Base-by-base conservation (phyloP, 371 early-diverging fungal genomes). In the Rhizopus arrhizus region DNA sequence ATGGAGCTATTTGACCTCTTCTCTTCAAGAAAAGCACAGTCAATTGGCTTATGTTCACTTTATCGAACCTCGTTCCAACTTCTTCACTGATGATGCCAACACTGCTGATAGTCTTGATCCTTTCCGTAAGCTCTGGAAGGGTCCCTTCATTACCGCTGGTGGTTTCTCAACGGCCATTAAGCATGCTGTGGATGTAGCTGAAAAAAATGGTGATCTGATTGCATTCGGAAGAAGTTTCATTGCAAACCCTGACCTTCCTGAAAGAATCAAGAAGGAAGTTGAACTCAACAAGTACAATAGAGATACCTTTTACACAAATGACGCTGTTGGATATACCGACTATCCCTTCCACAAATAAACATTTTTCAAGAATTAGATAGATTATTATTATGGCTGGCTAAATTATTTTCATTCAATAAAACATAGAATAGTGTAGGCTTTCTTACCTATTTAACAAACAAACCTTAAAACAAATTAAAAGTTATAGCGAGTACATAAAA, bases 181-280 rank as follows among this genome's bases (percentile, higher is more conserved):
- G 28, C 60, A 56, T 12, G 58, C 63, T 28, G 38, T 64, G 8
- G 53, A 42, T 2, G 22, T 22, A 2, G 64, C 57, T 22, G 59
- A 68, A 22, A 56, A 51, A 8, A 56, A 56, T 1, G 65, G 55
- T 7, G 54, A 65, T n/a, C 46, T 72, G 65, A 59, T 72, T 38
- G 61, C 68, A 7, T 71, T 64, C 59, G 68, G 65, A 7, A 59
- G 72, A 13, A 34, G 48, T 0, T 68, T 68, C 16, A 72, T 72
- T 45, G 68, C 68, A 9, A 68, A 72, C n/a, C 68, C 65, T 28
- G 72, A 72, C 59, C 50, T 68, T 3, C 65, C 65, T 29, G 46
- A 62, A 10, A 58, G 72, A 9, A 36, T 72, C 4, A 33, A 54
- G 10, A 42, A 54, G 13, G 15, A 56, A 3, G 53, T 45, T 10